A percentile compares a stretch with the other conserved stretches of the same genome.
Evolutionary conservation across 768 basidiomycete species (phyloP).

Genomic region (Hygrocybe punicea): DNA sequence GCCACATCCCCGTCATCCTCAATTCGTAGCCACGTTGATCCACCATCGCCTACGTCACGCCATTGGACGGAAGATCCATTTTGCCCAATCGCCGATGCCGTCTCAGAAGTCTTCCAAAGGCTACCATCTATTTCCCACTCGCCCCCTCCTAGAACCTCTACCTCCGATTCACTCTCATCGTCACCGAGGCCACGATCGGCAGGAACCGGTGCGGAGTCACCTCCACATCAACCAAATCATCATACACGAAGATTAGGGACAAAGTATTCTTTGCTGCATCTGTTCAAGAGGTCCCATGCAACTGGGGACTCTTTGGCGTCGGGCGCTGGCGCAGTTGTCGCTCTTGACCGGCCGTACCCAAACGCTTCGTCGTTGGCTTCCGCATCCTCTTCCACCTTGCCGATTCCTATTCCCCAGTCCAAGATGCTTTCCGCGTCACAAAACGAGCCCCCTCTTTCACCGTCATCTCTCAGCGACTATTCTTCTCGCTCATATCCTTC

Average conservation of each 20-base stretch:
- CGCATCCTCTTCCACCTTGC: conserved; percentile 14
- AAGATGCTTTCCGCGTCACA: not conserved
- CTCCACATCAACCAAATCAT: conserved; percentile 20
- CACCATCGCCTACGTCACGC: conserved; percentile 20
- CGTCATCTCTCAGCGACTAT: conserved; percentile 11
- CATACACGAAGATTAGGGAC: conserved; percentile 51
- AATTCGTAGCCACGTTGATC: conserved; percentile 8
- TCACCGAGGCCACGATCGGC: conserved; percentile 68
- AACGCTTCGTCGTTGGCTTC: conserved; percentile 22
- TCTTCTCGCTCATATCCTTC: conserved; percentile 27
- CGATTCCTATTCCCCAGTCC: conserved; percentile 1
- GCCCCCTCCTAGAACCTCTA: conserved; percentile 24
- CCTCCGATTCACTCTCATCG: not conserved
- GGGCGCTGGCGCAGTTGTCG: conserved; percentile 25
- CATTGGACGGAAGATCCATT: conserved; percentile 49
- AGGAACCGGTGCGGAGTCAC: conserved; percentile 51
- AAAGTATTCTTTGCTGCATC: conserved; percentile 70
- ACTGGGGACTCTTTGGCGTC: not conserved
- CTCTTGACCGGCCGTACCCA: conserved; percentile 21
- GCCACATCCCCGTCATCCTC: conserved; percentile 5
- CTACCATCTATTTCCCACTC: conserved; percentile 68
- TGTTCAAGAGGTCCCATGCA: conserved; percentile 61
- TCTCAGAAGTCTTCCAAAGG: not conserved
- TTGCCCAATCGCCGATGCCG: conserved; percentile 21
- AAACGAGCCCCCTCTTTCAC: conserved; percentile 12